Evolutionary conservation across 352 stramenopile genomes (phyloP).

Genomic region (Pythium volutum): DNA sequence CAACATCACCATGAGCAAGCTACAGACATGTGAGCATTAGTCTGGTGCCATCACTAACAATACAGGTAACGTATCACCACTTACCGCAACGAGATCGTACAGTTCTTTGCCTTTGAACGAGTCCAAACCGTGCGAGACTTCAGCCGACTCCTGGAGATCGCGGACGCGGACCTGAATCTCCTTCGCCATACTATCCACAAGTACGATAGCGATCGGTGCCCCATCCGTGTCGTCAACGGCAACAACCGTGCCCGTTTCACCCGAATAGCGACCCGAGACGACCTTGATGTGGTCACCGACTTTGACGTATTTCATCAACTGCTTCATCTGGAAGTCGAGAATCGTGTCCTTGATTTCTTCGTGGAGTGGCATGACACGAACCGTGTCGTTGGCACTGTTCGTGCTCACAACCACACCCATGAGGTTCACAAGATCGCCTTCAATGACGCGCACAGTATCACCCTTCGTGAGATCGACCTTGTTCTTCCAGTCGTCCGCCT

Average conservation of each 20-base stretch:
- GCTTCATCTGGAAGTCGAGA: slow-evolving; percentile 86
- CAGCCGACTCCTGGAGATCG: slow-evolving; percentile 87
- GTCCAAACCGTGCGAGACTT: slow-evolving; percentile 87
- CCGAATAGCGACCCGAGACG: slow-evolving; percentile 85
- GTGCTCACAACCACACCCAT: slow-evolving; percentile 88
- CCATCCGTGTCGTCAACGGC: slow-evolving; percentile 83
- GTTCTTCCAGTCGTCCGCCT: slow-evolving; percentile 87
- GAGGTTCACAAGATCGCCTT: slow-evolving; percentile 87
- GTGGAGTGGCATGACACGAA: slow-evolving; percentile 87
- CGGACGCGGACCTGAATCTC: slow-evolving; percentile 90
- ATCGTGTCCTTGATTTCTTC: slow-evolving; percentile 92
- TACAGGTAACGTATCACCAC: slow-evolving; percentile 10
- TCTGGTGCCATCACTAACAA: background rate
- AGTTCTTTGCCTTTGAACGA: slow-evolving; percentile 90
- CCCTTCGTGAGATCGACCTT: slow-evolving; percentile 88
- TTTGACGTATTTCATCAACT: slow-evolving; percentile 90
- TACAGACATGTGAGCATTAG: slow-evolving; percentile 16
- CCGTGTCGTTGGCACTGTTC: slow-evolving; percentile 86
- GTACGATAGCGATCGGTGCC: slow-evolving; percentile 81
- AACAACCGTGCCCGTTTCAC: slow-evolving; percentile 88
- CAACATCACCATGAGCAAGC: slow-evolving; percentile 84
- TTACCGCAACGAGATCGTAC: slow-evolving; percentile 84
- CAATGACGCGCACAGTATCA: slow-evolving; percentile 85
- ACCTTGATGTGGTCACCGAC: slow-evolving; percentile 92
- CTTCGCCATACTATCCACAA: slow-evolving; percentile 88